Percentiles rank a stretch among this genome's conserved stretches.
These are phyloP conservation scores for Telfairia occidentalis DNA, from an alignment of 331 rosid species.

Conservation along the genomic window DNA sequence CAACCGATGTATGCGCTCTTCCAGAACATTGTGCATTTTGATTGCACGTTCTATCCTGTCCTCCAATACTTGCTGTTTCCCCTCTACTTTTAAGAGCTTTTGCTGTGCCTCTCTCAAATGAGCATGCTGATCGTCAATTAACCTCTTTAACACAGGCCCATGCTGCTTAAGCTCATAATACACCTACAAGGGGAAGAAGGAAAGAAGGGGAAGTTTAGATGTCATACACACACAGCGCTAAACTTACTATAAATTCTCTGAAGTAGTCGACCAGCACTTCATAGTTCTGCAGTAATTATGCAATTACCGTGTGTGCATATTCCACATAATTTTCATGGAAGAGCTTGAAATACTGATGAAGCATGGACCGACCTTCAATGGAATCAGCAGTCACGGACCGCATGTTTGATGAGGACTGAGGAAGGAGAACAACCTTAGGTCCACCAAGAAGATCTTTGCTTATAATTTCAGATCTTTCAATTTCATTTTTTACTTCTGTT, in stretches of 20 bases:
- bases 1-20: conserved; percentile 60
- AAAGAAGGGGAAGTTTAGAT: background rate
- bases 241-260: background rate
- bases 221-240: background rate
- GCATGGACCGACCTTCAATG: conserved; percentile 77
- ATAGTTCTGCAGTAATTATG: conserved; percentile 8
- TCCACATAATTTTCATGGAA: conserved; percentile 92
- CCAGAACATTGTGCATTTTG: conserved; percentile 45
- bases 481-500: conserved; percentile 35
- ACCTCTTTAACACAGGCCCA: conserved; percentile 70
- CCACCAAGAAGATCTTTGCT: conserved; percentile 84
- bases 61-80: conserved; percentile 40
- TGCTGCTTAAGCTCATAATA: conserved; percentile 77
- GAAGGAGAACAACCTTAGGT: conserved; percentile 70
- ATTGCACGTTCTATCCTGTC: conserved; percentile 43
- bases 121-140: conserved; percentile 62
- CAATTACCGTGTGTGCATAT: conserved; percentile 77
- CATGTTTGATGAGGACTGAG: conserved; percentile 58
- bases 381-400: conserved; percentile 83
- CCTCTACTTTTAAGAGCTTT: conserved; percentile 51
- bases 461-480: conserved; percentile 41
- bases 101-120: conserved; percentile 43
- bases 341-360: conserved; percentile 87
- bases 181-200: conserved; percentile 34
- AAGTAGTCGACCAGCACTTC: background rate